Evolutionary conservation across 805 yeast genomes (phyloP).

Genomic region (Monosporozyma solicola): DNA sequence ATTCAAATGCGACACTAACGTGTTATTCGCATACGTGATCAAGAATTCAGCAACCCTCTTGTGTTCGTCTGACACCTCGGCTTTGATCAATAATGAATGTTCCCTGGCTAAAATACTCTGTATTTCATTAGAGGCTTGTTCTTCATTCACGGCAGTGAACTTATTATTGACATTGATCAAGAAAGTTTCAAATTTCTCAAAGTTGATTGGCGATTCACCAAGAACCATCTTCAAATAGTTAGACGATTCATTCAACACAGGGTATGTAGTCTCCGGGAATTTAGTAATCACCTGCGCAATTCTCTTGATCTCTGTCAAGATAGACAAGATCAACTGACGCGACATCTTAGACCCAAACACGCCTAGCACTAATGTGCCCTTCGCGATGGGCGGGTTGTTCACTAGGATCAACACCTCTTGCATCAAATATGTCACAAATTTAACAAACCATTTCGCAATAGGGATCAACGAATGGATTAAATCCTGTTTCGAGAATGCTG

Average conservation of each 20-base stretch:
- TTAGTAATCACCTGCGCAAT: slow-evolving; percentile 47
- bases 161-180: slow-evolving; percentile 45
- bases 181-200: slow-evolving; percentile 51
- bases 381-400: slow-evolving; percentile 15
- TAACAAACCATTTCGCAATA: slow-evolving; percentile 77
- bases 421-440: slow-evolving; percentile 57
- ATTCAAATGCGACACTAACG: slow-evolving; percentile 23
- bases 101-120: slow-evolving; percentile 14
- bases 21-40: slow-evolving; percentile 20
- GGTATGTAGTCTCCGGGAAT: slow-evolving; percentile 43
- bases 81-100: slow-evolving; percentile 47
- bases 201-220: slow-evolving; percentile 43
- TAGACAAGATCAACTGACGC: slow-evolving; percentile 54
- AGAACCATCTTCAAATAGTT: slow-evolving; percentile 23
- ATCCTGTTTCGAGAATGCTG: slow-evolving; percentile 52
- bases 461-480: slow-evolving; percentile 62
- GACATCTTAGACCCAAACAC: slow-evolving; percentile 62
- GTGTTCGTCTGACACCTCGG: slow-evolving; percentile 43
- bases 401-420: slow-evolving; percentile 58
- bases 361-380: slow-evolving; percentile 43
- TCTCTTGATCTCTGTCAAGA: slow-evolving; percentile 56
- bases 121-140: slow-evolving; percentile 13
- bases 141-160: slow-evolving; percentile 24
- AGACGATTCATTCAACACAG: slow-evolving; percentile 29
- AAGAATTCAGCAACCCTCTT: slow-evolving; percentile 22